Conservation (phyloP, 1,139 yeast species). For the Ashbya aceris region DNA sequence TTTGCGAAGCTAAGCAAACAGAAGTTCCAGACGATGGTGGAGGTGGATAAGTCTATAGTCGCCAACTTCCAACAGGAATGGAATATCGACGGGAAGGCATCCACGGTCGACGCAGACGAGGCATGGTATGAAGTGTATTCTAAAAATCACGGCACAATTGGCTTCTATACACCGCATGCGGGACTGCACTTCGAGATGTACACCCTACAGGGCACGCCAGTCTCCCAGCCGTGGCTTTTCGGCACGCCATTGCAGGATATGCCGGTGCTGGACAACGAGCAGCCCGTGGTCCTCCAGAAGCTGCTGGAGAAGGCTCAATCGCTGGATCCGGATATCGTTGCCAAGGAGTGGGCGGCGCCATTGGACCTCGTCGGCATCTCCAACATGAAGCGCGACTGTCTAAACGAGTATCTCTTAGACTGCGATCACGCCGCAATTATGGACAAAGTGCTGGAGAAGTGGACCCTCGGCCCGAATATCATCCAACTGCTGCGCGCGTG, state of each 20-base stretch:
- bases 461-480: slow-evolving; percentile 10
- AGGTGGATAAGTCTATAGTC: not conserved
- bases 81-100: not conserved
- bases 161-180: slow-evolving; percentile 7
- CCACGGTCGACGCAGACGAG: not conserved
- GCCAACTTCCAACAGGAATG: not conserved
- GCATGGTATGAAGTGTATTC: not conserved
- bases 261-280: not conserved
- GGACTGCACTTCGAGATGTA: slow-evolving; percentile 5
- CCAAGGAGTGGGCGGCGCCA: slow-evolving; percentile 5
- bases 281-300: not conserved
- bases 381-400: slow-evolving; percentile 7
- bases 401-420: slow-evolving; percentile 1
- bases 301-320: not conserved
- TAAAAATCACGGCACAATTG: slow-evolving; percentile 9
- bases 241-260: not conserved
- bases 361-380: slow-evolving; percentile 3
- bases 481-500: slow-evolving; percentile 24
- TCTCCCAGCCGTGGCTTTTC: slow-evolving; percentile 1
- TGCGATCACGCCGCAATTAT: not conserved
- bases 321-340: not conserved
- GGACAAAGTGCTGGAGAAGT: slow-evolving; percentile 1
- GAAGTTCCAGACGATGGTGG: not conserved
- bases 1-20: not conserved
- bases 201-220: not conserved